These are phyloP conservation scores for Scenedesmus sp. DNA, from an alignment of 163 green algal species.

Conservation along the genomic window DNA sequence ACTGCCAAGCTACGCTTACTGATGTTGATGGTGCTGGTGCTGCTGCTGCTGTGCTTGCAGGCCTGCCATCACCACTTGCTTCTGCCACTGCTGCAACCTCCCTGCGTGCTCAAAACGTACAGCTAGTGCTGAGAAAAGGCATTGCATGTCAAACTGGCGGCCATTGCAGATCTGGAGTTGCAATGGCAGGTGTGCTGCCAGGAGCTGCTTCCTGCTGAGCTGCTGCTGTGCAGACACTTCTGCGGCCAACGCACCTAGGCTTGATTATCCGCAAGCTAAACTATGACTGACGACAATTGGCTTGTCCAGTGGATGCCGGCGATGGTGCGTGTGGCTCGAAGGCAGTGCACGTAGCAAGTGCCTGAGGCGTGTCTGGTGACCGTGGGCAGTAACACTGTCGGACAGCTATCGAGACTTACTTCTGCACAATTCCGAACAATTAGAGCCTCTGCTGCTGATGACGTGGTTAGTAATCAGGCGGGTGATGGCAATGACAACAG, in stretches of 20 bases:
- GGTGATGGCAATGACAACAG: neutral
- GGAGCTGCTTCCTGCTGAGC: neutral
- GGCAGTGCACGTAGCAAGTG: constrained; percentile 5
- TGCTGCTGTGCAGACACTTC: neutral
- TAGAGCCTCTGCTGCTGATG: neutral
- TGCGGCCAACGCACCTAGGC: neutral
- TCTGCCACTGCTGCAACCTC: neutral
- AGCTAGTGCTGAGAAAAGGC: neutral
- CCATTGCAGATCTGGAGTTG: neutral
- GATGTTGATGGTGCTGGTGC: neutral
- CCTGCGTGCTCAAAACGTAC: neutral
- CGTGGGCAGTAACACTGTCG: neutral
- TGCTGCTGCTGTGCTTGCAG: neutral
- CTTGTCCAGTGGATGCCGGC: neutral
- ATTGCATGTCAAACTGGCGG: neutral
- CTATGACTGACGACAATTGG: neutral
- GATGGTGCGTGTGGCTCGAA: neutral
- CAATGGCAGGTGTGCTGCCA: neutral
- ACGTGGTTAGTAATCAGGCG: neutral
- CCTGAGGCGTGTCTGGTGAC: neutral
- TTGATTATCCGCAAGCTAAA: neutral
- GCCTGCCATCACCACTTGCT: neutral
- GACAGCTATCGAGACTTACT: neutral
- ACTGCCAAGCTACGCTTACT: neutral
- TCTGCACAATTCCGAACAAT: neutral